Evolutionary conservation across 2,329 filamentous ascomycete species (phyloP), one percentile per base, ranked within the genome.

Genomic region (Verticillium klebahnii): DNA sequence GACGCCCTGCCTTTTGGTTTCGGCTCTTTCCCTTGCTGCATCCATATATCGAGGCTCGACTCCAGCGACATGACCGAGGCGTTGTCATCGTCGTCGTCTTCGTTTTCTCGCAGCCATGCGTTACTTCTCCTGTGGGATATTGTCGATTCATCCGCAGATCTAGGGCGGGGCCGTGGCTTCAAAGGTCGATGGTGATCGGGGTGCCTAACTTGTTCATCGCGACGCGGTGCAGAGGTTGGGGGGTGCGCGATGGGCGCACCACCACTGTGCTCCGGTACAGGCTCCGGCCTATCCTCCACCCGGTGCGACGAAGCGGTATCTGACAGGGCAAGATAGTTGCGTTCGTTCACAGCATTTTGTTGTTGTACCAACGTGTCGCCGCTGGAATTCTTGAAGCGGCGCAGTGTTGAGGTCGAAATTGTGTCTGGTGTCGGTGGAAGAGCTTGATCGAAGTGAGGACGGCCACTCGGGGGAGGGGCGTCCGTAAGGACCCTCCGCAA

Each of bases 341-440:
- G 72, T 55, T 76, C 73, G 15, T 70, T 67, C 3, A 65, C 54
- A 1, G 64, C 69, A 2, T 69, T 71, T 3, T 74, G 72, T 8
- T 70, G 74, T 8, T 70, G 74, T 0, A 73, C 70, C 1, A 83
- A 69, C 0, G 78, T 79, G 54, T 86, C 83, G 29, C 25, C 31
- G 60, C 80, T 77, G 0, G 83, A 85, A 57, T 76, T 78, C 64
- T 84, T 77, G 62, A 78, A 81, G 15, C 78, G 76, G 6, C 78
- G 76, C 37, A 87, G 74, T 0, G 82, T 84, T 1, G 82, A 81
- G 2, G 82, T 85, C 1, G 84, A 85, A 23, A 86, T 82, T 0
- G 85, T 87, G 65, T 87, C 84, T 0, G 85, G 85, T 0, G 85
- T 87, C 0, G 85, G 85, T 11, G 85, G 85, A 1, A 86, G 72